phyloP scores from a whole-genome alignment of 2,329 filamentous ascomycete genomes.

The Ophiostoma ips region DNA sequence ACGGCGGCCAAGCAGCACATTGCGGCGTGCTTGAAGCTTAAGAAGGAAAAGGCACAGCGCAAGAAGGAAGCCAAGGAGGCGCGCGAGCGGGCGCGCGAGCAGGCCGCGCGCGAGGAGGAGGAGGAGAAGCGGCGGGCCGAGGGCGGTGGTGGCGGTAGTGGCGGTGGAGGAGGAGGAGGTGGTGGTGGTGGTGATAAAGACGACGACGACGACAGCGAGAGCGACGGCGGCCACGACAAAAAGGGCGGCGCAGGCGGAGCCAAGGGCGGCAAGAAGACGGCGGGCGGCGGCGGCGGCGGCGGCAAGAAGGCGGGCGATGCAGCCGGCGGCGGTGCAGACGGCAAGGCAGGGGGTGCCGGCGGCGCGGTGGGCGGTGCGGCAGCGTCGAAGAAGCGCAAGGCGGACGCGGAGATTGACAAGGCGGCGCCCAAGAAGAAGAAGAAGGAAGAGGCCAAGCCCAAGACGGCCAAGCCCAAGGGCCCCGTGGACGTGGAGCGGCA shows the following conservation, averaged over 20 bases:
- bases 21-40: slow-evolving; percentile 67
- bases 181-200: slow-evolving; percentile 24
- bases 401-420: slow-evolving; percentile 64
- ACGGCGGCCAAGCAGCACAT: slow-evolving; percentile 67
- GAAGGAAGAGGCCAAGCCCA: slow-evolving; percentile 80
- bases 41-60: slow-evolving; percentile 65
- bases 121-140: slow-evolving; percentile 38
- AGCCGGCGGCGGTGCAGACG: slow-evolving; percentile 57
- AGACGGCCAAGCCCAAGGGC: slow-evolving; percentile 73
- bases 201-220: slow-evolving; percentile 29
- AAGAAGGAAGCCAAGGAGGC: slow-evolving; percentile 65
- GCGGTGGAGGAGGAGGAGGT: too few relatives aligned
- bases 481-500: slow-evolving; percentile 90
- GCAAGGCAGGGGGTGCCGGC: slow-evolving; percentile 35
- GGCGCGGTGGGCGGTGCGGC: slow-evolving; percentile 40
- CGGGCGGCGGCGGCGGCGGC: slow-evolving; percentile 22
- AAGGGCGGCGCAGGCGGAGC: slow-evolving; percentile 16
- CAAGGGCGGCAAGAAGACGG: slow-evolving; percentile 25
- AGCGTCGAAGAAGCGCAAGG: slow-evolving; percentile 56
- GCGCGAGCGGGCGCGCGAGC: slow-evolving; percentile 49
- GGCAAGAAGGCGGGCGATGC: slow-evolving; percentile 23
- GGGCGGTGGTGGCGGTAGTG: slow-evolving; percentile 35
- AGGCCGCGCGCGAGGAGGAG: slow-evolving; percentile 43
- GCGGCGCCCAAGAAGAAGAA: slow-evolving; percentile 85
- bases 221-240: slow-evolving; percentile 28